These are phyloP conservation scores for Hypoxylon sp. DNA, from an alignment of 2,329 filamentous ascomycete species.

Conservation along the genomic window DNA sequence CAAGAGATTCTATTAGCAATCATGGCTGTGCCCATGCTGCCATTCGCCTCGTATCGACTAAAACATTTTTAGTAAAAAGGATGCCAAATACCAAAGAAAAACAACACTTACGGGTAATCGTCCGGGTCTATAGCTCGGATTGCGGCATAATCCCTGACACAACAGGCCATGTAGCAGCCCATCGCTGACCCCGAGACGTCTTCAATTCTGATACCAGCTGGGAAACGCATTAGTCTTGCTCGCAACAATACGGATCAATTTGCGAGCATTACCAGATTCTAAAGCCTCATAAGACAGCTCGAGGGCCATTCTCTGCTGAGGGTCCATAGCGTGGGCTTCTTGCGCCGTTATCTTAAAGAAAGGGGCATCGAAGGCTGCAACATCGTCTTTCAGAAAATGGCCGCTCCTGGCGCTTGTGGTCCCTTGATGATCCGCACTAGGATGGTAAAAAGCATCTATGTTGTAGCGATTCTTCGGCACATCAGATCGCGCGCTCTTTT, in stretches of 20 bases:
- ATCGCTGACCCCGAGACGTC: slow-evolving; percentile 49
- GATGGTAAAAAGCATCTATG: slow-evolving; percentile 51
- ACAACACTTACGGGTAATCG: slow-evolving; percentile 50
- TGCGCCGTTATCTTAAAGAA: slow-evolving; percentile 53
- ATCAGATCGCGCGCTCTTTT: slow-evolving; percentile 49
- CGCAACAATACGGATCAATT: background rate
- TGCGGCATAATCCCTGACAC: slow-evolving; percentile 51
- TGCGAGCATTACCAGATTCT: slow-evolving; percentile 49
- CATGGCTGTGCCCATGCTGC: slow-evolving; percentile 53
- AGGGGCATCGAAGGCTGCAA: slow-evolving; percentile 51
- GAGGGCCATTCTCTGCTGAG: slow-evolving; percentile 53
- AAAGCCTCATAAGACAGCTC: slow-evolving; percentile 52
- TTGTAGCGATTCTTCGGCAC: slow-evolving; percentile 51
- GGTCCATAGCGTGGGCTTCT: slow-evolving; percentile 55
- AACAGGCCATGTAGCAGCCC: slow-evolving; percentile 55
- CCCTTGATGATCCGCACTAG: slow-evolving; percentile 50
- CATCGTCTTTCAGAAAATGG: slow-evolving; percentile 51
- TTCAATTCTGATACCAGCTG: slow-evolving; percentile 51
- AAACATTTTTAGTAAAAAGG: slow-evolving; percentile 20
- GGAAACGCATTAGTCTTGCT: background rate
- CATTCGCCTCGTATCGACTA: slow-evolving; percentile 51
- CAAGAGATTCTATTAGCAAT: slow-evolving; percentile 58
- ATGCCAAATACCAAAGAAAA: slow-evolving; percentile 38
- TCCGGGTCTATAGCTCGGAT: slow-evolving; percentile 54
- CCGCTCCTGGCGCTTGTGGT: slow-evolving; percentile 49